Conservation (phyloP, 495 filamentous ascomycete genomes). For the Monascus purpureus region DNA sequence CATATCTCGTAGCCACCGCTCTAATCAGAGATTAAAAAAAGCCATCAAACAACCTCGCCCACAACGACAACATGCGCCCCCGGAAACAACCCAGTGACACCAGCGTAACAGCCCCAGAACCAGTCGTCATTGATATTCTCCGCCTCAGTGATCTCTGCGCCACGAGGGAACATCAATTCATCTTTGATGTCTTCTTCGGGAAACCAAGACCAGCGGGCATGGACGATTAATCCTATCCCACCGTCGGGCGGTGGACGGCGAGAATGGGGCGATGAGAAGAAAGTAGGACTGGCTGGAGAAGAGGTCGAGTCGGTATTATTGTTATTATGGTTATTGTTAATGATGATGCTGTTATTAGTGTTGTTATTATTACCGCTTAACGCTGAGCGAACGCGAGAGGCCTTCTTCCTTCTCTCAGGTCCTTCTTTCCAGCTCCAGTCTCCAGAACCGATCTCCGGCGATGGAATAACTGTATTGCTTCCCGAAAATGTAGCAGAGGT, state of each 20-base stretch:
- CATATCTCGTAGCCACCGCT: too few species aligned
- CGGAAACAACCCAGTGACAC: slow-evolving; percentile 60
- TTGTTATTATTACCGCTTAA: slow-evolving; percentile 3
- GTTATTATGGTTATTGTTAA: neutral
- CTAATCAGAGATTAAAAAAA: too few species aligned
- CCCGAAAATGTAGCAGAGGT: neutral
- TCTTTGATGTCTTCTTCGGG: slow-evolving; percentile 47
- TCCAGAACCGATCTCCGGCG: slow-evolving; percentile 16
- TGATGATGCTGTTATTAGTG: slow-evolving; percentile 3
- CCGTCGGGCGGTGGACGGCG: slow-evolving; percentile 55
- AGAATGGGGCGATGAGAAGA: slow-evolving; percentile 1
- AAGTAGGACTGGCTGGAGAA: slow-evolving; percentile 4
- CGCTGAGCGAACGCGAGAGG: slow-evolving; percentile 21
- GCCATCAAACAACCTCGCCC: slow-evolving; percentile 21
- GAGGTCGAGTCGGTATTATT: neutral
- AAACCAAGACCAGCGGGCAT: slow-evolving; percentile 60
- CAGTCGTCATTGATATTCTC: slow-evolving; percentile 80
- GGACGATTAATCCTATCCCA: slow-evolving; percentile 45
- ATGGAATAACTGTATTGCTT: slow-evolving; percentile 4
- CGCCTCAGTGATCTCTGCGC: slow-evolving; percentile 66
- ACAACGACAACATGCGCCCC: slow-evolving; percentile 47
- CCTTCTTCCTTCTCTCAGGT: slow-evolving; percentile 31
- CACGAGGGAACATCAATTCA: slow-evolving; percentile 70
- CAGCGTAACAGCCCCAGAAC: slow-evolving; percentile 70
- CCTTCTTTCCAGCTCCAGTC: slow-evolving; percentile 41